Evolutionary conservation across 108 stramenopile genomes (phyloP).

Genomic region (Stephanodiscus minutulus): DNA sequence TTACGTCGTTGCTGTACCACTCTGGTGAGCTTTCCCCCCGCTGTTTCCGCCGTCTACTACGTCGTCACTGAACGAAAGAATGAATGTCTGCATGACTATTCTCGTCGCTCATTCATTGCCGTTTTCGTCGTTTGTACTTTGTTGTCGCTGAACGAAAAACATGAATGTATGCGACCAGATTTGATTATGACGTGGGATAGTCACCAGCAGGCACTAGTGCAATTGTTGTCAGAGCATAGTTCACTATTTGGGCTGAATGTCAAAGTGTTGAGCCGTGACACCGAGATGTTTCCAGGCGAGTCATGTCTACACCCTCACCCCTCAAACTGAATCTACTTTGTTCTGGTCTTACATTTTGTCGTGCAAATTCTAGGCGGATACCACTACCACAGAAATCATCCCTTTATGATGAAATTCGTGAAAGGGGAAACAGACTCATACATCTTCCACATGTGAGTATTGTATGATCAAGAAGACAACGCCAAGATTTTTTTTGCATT

Average conservation of each 20-base stretch:
- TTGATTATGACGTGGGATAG: constrained; percentile 59
- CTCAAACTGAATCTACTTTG: not conserved
- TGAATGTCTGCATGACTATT: no score
- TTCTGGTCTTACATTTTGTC: not conserved
- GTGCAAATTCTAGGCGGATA: constrained; percentile 36
- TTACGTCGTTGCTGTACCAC: constrained; percentile 57
- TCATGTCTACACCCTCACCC: not conserved
- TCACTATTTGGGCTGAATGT: constrained; percentile 72
- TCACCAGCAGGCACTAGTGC: constrained; percentile 77
- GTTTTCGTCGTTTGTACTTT: no score
- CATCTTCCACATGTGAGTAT: constrained; percentile 54
- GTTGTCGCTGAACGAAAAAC: no score
- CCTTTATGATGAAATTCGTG: constrained; percentile 48
- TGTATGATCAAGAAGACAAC: not conserved
- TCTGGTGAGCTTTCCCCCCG: no score
- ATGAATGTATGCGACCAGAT: no score
- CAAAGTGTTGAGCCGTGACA: constrained; percentile 66
- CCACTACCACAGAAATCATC: constrained; percentile 51
- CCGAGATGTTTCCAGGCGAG: constrained; percentile 58
- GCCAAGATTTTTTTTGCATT: not conserved
- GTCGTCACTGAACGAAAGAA: no score
- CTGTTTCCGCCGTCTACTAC: no score
- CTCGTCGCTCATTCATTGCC: no score
- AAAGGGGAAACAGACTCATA: constrained; percentile 48
- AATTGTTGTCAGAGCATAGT: constrained; percentile 72